Evolutionary conservation across 2,329 filamentous ascomycete genomes (phyloP), one percentile per base, ranked within the genome.

Genomic region (Pseudogymnoascus sp.): DNA sequence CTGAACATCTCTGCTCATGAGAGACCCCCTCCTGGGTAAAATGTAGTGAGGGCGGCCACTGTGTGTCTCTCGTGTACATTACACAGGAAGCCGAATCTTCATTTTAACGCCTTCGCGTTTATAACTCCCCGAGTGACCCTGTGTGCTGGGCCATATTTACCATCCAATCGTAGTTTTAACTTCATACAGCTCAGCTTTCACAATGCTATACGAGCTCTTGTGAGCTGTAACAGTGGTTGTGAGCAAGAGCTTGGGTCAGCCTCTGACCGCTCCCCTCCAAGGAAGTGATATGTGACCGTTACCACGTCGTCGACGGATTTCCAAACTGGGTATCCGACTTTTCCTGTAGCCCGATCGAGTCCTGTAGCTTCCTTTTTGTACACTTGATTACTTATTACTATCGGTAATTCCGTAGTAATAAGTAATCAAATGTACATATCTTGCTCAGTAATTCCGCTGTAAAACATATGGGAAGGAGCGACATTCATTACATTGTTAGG

Each of bases 141-240:
- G 45, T 52, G n/a, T 52, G 26, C 9, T 52, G 45, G 18, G 45
- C 26, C 23, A 52, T 30, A 52, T 52, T 18, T 52, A 18, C 26
- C 45, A 30, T 52, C 45, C 45, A 52, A 52, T 52, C 45, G 26
- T 30, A 30, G n/a, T 52, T 52, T 30, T 52, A 8, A 52, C 30
- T 45, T 18, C 45, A 2, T 3, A 18, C n/a, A 52, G 26, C 26
- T 52, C 26, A 30, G 26, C 45, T 52, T 52, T 30, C 41, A 48
- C 41, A 28, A n/a, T 41, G 45, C 45, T 30, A 18, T 52, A 30
- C 15, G 12, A 7, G 26, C 23, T 52, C 26, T 26, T 5, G 2
- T 28, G 13, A 23, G 41, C 28, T 10, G 39, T 45, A 48, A 15
- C 41, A 5, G 13, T 28, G 41, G 41, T 52, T 30, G 26, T 52